Evolutionary conservation across 2,329 filamentous ascomycete genomes (phyloP).

Genomic region (Pseudocercospora vitis): DNA sequence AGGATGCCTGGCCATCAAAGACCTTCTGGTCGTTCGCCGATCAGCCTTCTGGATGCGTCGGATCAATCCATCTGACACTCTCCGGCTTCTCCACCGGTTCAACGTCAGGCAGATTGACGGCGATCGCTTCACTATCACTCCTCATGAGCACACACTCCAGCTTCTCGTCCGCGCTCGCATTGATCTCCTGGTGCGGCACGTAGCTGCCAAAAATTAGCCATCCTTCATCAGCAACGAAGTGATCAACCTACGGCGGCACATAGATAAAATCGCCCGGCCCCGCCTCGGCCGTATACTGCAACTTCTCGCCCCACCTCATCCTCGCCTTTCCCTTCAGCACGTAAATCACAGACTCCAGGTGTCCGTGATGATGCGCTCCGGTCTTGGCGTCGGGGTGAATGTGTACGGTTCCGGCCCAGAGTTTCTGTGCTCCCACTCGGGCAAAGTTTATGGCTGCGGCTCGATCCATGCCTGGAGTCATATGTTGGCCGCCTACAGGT

Average conservation of each 20-base stretch:
- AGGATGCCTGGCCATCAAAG: no score
- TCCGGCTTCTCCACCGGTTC: slow-evolving; percentile 47
- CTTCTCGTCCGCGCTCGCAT: slow-evolving; percentile 44
- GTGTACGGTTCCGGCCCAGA: slow-evolving; percentile 49
- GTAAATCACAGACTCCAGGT: slow-evolving; percentile 50
- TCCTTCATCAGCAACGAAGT: background rate
- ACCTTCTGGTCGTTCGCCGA: background rate
- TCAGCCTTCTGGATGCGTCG: slow-evolving; percentile 39
- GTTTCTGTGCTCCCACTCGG: slow-evolving; percentile 46
- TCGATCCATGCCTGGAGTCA: slow-evolving; percentile 47
- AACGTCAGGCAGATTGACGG: slow-evolving; percentile 47
- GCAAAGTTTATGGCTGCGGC: slow-evolving; percentile 49
- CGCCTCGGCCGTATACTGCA: slow-evolving; percentile 49
- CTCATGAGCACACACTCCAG: slow-evolving; percentile 48
- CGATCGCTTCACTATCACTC: slow-evolving; percentile 47
- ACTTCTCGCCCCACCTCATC: slow-evolving; percentile 49
- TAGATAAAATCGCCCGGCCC: slow-evolving; percentile 51
- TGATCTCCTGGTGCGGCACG: slow-evolving; percentile 49
- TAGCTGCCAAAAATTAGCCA: slow-evolving; percentile 8
- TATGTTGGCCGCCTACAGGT: slow-evolving; percentile 37
- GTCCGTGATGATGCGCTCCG: slow-evolving; percentile 48
- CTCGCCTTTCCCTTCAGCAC: slow-evolving; percentile 47
- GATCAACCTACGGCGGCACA: slow-evolving; percentile 42
- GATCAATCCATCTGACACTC: slow-evolving; percentile 49
- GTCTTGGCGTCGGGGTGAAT: slow-evolving; percentile 49